Percentiles rank a stretch among this genome's conserved stretches.
Conservation (phyloP, 228 moss, liverwort and hornwort genomes). For the Sphagnum fallax region DNA sequence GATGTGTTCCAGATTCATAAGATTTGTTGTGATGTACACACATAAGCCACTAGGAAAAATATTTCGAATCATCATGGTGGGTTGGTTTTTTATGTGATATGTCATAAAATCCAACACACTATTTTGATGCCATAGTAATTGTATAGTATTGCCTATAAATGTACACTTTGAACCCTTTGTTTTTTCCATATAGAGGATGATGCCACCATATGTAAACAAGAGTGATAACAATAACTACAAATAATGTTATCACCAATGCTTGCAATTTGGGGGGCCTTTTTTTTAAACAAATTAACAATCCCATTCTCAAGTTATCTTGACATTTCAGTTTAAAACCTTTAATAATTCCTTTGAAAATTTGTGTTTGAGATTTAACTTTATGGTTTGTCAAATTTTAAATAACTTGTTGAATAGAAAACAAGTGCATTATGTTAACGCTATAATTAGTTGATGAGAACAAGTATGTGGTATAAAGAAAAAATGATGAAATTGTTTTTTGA, state of each 20-base stretch:
- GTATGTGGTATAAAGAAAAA: no score
- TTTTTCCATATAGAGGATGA: constrained; percentile 18
- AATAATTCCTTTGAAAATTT: no score
- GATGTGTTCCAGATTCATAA: constrained; percentile 18
- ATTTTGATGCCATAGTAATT: constrained; percentile 2
- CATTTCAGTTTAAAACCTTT: no score
- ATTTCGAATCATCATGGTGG: constrained; percentile 10
- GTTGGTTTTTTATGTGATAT: constrained; percentile 2
- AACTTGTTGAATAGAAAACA: no score
- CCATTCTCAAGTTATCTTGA: no score
- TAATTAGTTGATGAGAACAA: no score
- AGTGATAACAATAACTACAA: not conserved
- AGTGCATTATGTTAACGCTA: no score
- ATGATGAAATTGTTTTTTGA: no score
- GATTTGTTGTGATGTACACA: constrained; percentile 7
- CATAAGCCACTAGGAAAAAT: constrained; percentile 5
- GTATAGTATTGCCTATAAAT: constrained; percentile 7
- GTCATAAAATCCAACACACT: constrained; percentile 7
- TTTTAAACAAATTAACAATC: no score
- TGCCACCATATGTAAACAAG: constrained; percentile 6
- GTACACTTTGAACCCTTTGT: constrained; percentile 8
- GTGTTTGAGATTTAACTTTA: no score
- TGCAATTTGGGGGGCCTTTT: not conserved
- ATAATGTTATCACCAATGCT: not conserved
- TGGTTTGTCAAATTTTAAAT: no score